Evolutionary conservation across 1,284 basidiomycete species (phyloP).

Genomic region (Fomitiporia mediterranea): DNA sequence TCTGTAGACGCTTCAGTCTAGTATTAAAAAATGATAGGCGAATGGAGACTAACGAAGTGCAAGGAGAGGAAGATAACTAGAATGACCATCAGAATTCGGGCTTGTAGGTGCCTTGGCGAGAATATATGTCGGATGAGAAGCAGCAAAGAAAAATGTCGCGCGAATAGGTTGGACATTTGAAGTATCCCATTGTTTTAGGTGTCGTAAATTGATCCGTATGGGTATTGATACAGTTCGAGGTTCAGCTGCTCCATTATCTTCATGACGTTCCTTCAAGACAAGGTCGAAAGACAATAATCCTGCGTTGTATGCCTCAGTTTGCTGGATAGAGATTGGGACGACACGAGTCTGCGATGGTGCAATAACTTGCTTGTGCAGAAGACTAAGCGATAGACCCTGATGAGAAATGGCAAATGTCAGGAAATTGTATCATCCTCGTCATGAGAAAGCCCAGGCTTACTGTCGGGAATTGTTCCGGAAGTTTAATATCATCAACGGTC

Average conservation of each 20-base stretch:
- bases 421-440: neutral
- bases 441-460: constrained; percentile 14
- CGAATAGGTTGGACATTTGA: constrained; percentile 36
- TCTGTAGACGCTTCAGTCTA: constrained; percentile 39
- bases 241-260: constrained; percentile 25
- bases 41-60: constrained; percentile 54
- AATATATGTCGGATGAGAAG: constrained; percentile 54
- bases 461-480: constrained; percentile 24
- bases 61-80: constrained; percentile 60
- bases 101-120: constrained; percentile 48
- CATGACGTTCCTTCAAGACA: constrained; percentile 26
- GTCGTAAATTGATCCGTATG: constrained; percentile 39
- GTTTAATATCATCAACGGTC: constrained; percentile 33
- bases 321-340: constrained; percentile 19
- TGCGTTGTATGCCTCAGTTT: constrained; percentile 8
- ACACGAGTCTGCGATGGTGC: constrained; percentile 21
- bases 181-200: constrained; percentile 38
- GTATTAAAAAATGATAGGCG: neutral
- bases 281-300: constrained; percentile 9
- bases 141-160: constrained; percentile 55
- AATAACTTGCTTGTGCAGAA: constrained; percentile 9
- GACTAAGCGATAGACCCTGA: constrained; percentile 10
- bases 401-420: neutral
- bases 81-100: constrained; percentile 21
- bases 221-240: constrained; percentile 23